phyloP scores from a whole-genome alignment of 202 grass and related monocot species.

The Dendrocalamus latiflorus region DNA sequence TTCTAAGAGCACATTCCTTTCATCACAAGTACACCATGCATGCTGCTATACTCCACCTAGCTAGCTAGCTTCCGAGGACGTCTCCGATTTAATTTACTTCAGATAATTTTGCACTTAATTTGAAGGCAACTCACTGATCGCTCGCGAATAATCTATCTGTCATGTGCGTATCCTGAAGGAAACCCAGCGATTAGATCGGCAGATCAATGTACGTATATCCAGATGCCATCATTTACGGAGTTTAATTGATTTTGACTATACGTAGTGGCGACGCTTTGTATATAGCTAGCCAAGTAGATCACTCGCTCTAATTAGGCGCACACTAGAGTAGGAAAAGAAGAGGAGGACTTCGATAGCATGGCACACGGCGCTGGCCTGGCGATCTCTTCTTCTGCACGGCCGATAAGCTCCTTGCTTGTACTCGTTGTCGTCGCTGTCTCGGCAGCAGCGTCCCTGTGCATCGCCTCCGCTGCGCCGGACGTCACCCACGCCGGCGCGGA shows the following conservation, averaged over 20 bases:
- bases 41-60: neutral
- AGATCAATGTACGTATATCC: too few relatives aligned
- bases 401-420: neutral
- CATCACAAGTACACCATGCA: neutral
- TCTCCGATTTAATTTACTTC: neutral
- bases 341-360: neutral
- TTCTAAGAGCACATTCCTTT: neutral
- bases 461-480: neutral
- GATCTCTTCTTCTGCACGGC: neutral
- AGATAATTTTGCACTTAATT: too few relatives aligned
- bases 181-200: neutral
- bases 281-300: neutral
- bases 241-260: neutral
- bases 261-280: neutral
- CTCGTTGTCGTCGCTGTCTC: neutral
- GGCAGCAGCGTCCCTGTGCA: neutral
- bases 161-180: neutral
- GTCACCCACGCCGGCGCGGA: neutral
- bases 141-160: neutral
- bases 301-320: neutral
- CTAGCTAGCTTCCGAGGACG: too few relatives aligned
- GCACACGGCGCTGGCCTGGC: neutral
- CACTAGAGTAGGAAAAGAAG: neutral
- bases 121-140: neutral
- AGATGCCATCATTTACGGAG: neutral